These are phyloP conservation scores for Eutrema salsugineum DNA, from an alignment of 441 rosid species.

Conservation along the genomic window DNA sequence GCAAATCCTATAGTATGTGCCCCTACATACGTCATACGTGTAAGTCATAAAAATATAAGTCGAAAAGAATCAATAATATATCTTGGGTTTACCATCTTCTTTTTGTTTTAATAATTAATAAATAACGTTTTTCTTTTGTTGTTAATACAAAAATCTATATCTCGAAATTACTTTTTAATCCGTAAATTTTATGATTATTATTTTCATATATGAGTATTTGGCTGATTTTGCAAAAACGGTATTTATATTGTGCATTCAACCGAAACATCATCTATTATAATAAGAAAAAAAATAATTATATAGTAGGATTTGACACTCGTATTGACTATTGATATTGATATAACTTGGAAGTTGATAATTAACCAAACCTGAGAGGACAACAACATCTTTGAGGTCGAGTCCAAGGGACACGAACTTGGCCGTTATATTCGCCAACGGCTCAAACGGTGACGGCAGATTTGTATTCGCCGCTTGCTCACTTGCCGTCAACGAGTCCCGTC, in stretches of 20 bases:
- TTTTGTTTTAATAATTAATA: background rate
- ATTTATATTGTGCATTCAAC: background rate
- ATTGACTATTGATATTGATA: too few species aligned
- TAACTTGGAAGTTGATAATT: background rate
- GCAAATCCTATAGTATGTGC: constrained; percentile 87
- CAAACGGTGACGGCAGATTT: constrained; percentile 69
- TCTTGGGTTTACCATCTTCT: background rate
- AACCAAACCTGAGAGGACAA: constrained; percentile 73
- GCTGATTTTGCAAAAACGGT: background rate
- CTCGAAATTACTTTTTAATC: background rate
- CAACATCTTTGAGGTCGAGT: constrained; percentile 76
- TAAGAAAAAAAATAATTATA: background rate
- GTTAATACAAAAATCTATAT: background rate
- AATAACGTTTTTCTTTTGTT: background rate
- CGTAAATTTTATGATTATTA: background rate
- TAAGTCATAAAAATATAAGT: background rate
- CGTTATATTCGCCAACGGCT: constrained; percentile 55
- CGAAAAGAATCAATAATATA: background rate
- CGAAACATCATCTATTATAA: too few species aligned
- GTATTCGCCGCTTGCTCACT: constrained; percentile 60
- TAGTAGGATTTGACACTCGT: background rate
- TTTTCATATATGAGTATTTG: background rate
- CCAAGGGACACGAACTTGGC: constrained; percentile 74
- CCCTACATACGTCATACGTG: constrained; percentile 37
- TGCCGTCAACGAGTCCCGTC: constrained; percentile 64